A percentile compares a stretch with the other conserved stretches of the same genome.
Evolutionary conservation across 2,329 filamentous ascomycete species (phyloP).

Genomic region (Sporothrix euskadiensis): DNA sequence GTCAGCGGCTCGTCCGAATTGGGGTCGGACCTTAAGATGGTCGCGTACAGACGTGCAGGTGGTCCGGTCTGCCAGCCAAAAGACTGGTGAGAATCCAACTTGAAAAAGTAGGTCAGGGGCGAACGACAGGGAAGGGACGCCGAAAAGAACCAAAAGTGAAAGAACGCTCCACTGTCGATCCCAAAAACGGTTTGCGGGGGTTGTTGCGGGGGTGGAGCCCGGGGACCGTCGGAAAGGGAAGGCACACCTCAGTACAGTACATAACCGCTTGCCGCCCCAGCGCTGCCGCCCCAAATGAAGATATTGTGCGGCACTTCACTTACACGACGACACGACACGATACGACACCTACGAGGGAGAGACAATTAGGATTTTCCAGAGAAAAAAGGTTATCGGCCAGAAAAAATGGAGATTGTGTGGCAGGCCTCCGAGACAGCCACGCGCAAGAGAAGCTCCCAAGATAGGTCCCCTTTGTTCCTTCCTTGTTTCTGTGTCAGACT

Average conservation of each 20-base stretch:
- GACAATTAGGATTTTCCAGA: not conserved
- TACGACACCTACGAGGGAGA: no score
- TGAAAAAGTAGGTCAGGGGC: not conserved
- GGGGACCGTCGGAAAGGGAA: constrained; percentile 3
- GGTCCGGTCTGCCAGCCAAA: not conserved
- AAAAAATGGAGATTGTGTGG: constrained; percentile 22
- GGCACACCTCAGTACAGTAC: not conserved
- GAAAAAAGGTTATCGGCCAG: not conserved
- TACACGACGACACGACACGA: not conserved
- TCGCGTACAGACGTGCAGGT: not conserved
- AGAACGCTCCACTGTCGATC: not conserved
- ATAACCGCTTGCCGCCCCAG: constrained; percentile 16
- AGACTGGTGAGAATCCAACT: not conserved
- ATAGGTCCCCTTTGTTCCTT: not conserved
- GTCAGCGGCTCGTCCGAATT: not conserved
- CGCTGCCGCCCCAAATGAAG: constrained; percentile 14
- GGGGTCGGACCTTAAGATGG: not conserved
- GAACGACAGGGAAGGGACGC: not conserved
- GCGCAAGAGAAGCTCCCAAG: constrained; percentile 18
- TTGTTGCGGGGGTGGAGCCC: not conserved
- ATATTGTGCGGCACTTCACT: not conserved
- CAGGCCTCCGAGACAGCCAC: constrained; percentile 13
- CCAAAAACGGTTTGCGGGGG: constrained; percentile 8
- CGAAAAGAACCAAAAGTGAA: not conserved
- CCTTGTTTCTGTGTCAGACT: not conserved